Evolutionary conservation across 2,329 filamentous ascomycete species (phyloP), one percentile per base, ranked within the genome.

Genomic region (Aureobasidium pullulans): DNA sequence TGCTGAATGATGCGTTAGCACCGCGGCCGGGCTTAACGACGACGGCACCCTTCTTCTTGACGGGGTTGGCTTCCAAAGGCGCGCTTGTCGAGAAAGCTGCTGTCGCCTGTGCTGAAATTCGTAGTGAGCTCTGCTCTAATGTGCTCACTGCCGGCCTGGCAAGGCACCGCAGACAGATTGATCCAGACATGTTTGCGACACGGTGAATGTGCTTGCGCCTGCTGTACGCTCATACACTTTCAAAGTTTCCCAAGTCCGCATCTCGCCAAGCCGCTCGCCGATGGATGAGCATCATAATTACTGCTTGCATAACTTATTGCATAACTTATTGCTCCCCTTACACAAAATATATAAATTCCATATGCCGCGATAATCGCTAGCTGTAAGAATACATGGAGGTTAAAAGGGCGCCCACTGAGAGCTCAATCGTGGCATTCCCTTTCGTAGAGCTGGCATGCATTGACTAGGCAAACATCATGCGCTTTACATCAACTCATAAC

Each of bases 41-140:
- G 8, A 60, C 62, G 52, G 61, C 64, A 9, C 46, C 60, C 64
- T 68, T 69, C 64, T 68, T 69, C 65, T 69, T 71, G 57, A 66
- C 54, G 42, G 62, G 64, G 57, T 65, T 63, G 42, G 65, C 67
- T 49, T 65, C 59, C 43, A 67, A 63, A 11, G 65, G 50, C 19
- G 69, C 32, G 11, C 69, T 64, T 54, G 69, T 71, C 54, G 70
- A 71, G 63, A 73, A 72, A 31, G 69, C 66, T 53, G 69, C 65
- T 23, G 57, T 47, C n/a, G 47, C 36, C 46, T 60, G 64, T 63
- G n/a, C 61, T 58, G 43, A 37, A 37, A 46, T 43, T 34, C 59
- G 57, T 34, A 50, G 31, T 34, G 61, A 36, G 16, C 53, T 57
- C 23, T 59, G 56, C 32, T 62, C 59, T 23, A 54, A 7, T 23